Conservation (phyloP, 2,329 filamentous ascomycete genomes). For the Diaporthe citrichinensis region DNA sequence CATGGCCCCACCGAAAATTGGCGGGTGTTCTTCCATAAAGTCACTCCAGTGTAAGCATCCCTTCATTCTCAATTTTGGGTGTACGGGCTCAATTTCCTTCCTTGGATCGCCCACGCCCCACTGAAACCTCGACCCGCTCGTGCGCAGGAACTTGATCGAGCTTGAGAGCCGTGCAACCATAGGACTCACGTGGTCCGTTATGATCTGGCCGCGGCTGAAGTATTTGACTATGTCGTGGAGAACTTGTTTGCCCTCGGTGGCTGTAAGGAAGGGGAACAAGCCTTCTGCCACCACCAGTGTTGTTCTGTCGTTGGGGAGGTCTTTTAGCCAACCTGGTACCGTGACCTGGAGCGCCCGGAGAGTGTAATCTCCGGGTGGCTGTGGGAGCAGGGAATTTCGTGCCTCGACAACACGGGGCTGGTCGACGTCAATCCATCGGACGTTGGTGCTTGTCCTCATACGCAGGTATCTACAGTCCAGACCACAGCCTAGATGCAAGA, state of each 20-base stretch:
- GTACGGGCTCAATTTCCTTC: conserved; percentile 17
- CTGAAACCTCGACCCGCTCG: conserved; percentile 7
- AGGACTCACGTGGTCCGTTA: conserved; percentile 15
- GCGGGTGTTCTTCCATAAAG: conserved; percentile 33
- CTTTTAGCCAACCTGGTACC: conserved; percentile 29
- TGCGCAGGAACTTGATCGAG: conserved; percentile 26
- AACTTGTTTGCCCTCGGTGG: background rate
- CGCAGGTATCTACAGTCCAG: conserved; percentile 36
- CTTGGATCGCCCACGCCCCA: conserved; percentile 27
- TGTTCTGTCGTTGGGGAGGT: conserved; percentile 28
- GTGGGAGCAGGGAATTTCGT: conserved; percentile 22
- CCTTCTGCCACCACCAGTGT: conserved; percentile 26
- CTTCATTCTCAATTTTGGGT: conserved; percentile 27
- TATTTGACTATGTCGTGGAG: conserved; percentile 22
- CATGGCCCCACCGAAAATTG: conserved; percentile 12
- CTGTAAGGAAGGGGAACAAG: background rate
- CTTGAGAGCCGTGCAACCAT: conserved; percentile 8
- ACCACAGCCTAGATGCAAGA: conserved; percentile 39
- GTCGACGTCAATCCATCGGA: conserved; percentile 41
- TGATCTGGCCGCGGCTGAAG: conserved; percentile 7
- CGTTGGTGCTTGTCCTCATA: conserved; percentile 13
- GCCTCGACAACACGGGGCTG: conserved; percentile 35
- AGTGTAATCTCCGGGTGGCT: conserved; percentile 28
- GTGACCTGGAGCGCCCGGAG: conserved; percentile 33
- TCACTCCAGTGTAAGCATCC: conserved; percentile 29